phyloP scores from a whole-genome alignment of 176 grass and related monocot species.

The Triticum monococcum region DNA sequence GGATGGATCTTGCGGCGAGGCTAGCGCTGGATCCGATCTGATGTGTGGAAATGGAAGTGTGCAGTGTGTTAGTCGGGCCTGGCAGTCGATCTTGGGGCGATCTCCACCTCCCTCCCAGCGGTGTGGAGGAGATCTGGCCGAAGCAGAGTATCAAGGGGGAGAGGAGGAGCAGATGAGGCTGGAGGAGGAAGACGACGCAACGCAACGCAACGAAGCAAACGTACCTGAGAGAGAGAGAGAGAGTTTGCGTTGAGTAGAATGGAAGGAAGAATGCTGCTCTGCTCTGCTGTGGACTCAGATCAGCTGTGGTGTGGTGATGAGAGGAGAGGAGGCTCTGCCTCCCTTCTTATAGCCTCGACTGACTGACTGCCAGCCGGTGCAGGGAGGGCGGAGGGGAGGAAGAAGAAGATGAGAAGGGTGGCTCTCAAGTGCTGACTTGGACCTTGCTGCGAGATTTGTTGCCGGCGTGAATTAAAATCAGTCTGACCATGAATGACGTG shows the following conservation, averaged over 20 bases:
- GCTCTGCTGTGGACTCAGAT: neutral
- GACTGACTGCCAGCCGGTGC: too few species aligned
- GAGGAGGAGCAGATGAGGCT: too few species aligned
- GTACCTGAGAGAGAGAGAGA: neutral
- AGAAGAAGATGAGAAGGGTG: neutral
- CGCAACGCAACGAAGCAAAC: neutral
- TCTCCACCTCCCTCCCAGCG: too few species aligned
- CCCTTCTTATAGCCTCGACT: neutral
- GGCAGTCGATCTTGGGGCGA: too few species aligned
- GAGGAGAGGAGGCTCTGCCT: neutral
- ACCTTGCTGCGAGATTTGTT: neutral
- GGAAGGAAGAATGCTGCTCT: neutral
- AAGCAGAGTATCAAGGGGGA: neutral
- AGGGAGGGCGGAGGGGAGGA: neutral
- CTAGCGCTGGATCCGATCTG: too few species aligned
- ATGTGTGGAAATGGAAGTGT: too few species aligned
- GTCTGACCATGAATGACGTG: neutral
- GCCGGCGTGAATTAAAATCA: neutral
- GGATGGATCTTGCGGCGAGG: neutral
- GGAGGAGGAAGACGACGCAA: neutral
- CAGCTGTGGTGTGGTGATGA: neutral
- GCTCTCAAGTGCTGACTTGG: neutral
- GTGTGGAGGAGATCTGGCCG: too few species aligned
- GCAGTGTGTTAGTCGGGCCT: too few species aligned
- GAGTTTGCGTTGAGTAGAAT: neutral